Evolutionary conservation across 257 asterid genomes (phyloP), one percentile per base, ranked within the genome.

Genomic region (Euphrasia confusa): DNA sequence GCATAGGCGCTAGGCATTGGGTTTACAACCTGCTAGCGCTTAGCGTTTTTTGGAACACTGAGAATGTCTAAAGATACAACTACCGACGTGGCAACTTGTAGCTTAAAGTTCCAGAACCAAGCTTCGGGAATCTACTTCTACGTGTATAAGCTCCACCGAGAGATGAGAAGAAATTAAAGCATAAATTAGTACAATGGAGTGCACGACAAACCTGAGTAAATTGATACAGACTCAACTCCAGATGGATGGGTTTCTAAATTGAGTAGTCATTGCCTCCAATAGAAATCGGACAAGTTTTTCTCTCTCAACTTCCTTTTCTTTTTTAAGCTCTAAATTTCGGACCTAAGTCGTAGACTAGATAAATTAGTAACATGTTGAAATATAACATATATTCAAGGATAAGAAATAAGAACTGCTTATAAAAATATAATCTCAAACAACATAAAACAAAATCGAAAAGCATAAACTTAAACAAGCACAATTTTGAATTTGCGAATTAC

Each of bases 251-350:
- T 86, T 89, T 82, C 91, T 81, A 63, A 89, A 92, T 55, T 89
- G 95, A 64, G 91, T 77, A 61, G 87, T 71, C 93, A 87, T 71
- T 52, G 94, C 97, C 72, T 84, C 90, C 24, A 69, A 78, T 50
- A 92, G 87, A 74, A 89, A 92, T 72, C 82, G 87, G 61, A 82
- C 79, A 58, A 92, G 89, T 71, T 60, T 63, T 70, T 75, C 89
- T 75, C 86, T 78, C 72, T 80, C 84, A 9, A 92, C 80, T 75
- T 82, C 95, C 71, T 84, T 92, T 58, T 78, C 99, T 83, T 74
- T 92, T 84, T 87, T 92, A 65, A 82, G 89, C 71, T 92, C 99
- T 54, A 92, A 78, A 82, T 89, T 94, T n/a, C 99, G 89, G 54
- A 92, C 95, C 98, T 92, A 75, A 73, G 74, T 64, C 69, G 68